Evolutionary conservation across 495 filamentous ascomycete genomes (phyloP).

Genomic region (Neurospora tetraspora): DNA sequence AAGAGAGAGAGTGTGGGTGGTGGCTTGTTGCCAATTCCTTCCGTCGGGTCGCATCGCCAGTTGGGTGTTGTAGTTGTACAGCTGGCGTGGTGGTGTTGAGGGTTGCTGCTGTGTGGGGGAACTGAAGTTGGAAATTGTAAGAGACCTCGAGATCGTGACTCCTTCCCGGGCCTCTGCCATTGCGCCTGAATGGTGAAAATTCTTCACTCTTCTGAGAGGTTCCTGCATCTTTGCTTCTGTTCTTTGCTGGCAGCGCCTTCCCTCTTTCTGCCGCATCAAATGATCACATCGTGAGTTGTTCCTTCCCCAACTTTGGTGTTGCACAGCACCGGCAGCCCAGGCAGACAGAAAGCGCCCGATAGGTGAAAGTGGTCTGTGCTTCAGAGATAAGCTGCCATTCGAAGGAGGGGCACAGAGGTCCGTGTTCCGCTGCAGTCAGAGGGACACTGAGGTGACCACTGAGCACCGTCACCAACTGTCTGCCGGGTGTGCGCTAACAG

Average conservation of each 20-base stretch:
- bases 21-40: background rate
- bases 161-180: background rate
- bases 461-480: background rate
- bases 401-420: background rate
- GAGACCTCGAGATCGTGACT: background rate
- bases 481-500: background rate
- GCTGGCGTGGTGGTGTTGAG: background rate
- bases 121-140: background rate
- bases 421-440: background rate
- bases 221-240: background rate
- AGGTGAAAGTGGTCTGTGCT: background rate
- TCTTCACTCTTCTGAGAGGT: too few species aligned
- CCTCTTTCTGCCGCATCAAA: background rate
- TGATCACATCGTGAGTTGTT: background rate
- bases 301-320: background rate
- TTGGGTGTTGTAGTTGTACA: background rate
- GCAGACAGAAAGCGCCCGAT: background rate
- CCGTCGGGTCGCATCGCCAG: background rate
- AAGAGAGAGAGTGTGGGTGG: background rate
- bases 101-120: background rate
- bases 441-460: too few species aligned
- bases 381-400: background rate
- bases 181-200: background rate
- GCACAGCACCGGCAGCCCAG: background rate
- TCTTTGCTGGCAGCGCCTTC: background rate